Evolutionary conservation across 2,329 filamentous ascomycete genomes (phyloP).

Genomic region (Cryphonectria carpinicola): DNA sequence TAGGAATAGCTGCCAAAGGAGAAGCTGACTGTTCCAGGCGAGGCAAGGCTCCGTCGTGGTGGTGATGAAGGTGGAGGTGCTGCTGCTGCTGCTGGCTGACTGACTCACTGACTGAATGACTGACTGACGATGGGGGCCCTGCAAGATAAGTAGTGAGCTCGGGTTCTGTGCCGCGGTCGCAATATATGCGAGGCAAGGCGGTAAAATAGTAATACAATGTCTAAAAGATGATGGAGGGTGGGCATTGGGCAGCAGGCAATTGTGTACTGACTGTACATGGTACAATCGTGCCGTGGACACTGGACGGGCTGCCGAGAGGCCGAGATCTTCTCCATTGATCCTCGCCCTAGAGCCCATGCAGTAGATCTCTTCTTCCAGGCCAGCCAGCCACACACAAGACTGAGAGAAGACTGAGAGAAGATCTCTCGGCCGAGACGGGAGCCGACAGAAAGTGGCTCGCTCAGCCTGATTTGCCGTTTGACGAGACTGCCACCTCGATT

Average conservation of each 20-base stretch:
- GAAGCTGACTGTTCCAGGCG: background rate
- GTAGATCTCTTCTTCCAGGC: background rate
- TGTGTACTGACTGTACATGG: background rate
- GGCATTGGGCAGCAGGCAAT: background rate
- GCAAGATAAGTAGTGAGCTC: background rate
- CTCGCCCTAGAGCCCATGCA: background rate
- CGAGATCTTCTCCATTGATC: conserved; percentile 1
- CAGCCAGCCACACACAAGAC: background rate
- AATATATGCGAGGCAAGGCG: background rate
- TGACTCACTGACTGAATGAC: too few species aligned
- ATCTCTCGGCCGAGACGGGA: background rate
- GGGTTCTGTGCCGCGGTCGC: background rate
- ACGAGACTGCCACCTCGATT: background rate
- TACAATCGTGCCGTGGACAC: background rate
- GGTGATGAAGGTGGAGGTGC: background rate
- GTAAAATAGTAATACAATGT: background rate
- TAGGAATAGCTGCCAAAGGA: background rate
- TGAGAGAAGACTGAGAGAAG: background rate
- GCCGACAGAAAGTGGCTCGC: background rate
- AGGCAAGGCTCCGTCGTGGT: background rate
- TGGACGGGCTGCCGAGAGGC: background rate
- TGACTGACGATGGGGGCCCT: background rate
- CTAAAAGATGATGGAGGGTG: background rate
- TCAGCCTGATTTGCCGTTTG: background rate
- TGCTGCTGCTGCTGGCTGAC: background rate